Base-by-base conservation (phyloP, 2,329 filamentous ascomycete genomes). In the Talaromyces sp. region DNA sequence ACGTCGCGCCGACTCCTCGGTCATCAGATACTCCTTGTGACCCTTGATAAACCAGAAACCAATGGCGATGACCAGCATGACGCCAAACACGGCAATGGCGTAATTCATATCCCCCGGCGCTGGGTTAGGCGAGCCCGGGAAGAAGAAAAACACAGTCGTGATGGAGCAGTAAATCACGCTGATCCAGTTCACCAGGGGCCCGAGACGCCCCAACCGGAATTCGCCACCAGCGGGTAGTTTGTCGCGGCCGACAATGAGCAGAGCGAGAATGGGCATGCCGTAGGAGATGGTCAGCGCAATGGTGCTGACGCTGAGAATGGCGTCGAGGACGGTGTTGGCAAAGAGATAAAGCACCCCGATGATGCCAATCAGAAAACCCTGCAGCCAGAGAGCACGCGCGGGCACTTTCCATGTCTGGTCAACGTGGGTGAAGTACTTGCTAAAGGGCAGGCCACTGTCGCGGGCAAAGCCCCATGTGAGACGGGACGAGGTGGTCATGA, bases 321-420 rank as follows among this genome's bases (percentile, higher is more conserved):
- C 82, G 46, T 80, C 73, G 13, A 85, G 76, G 0, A 84, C 82
- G 0, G 82, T 82, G 54, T 76, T 77, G 51, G 82, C 76, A 60
- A 84, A 84, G 0, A 82, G 77, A 64, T 84, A 84, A 0, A 86
- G 75, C 2, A 86, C 65, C n/a, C 83, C 84, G 9, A 86, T 76
- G 10, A 80, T 62, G 2, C 67, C 75, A 55, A 80, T 77, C 21
- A 80, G 58, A n/a, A 71, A 67, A 1, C 81, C 80, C 64, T 85
- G 82, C 1, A 75, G 73, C 78, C 81, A 83, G 29, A 84, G 73
- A 0, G 83, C 77, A 3, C 82, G 79, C 0, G 75, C 78, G 0
- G 83, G 83, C 0, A 81, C 81, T 62, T 80, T 79, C 83, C 82
- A 85, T 0, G 70, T 73, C 0, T 71, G 68, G 58, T 84, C 75